Conservation (phyloP, 2,329 filamentous ascomycete species). For the Curvularia verruculosa region DNA sequence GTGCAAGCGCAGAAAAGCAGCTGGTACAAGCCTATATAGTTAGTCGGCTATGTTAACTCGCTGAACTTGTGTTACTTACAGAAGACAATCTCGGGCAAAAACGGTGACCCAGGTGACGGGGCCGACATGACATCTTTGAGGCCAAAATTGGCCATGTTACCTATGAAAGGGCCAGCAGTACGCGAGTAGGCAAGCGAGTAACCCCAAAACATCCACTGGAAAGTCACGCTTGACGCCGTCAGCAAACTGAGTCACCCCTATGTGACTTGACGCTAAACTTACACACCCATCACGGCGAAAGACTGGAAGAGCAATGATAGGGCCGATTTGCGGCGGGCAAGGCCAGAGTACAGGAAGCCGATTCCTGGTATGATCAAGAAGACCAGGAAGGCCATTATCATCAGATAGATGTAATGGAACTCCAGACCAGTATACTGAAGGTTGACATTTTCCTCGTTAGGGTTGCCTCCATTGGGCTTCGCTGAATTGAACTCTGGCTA, state of each 20-base stretch:
- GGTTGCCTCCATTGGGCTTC: conserved; percentile 61
- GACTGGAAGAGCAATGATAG: conserved; percentile 68
- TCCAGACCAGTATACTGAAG: conserved; percentile 64
- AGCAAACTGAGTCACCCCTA: neutral
- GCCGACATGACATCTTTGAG: conserved; percentile 66
- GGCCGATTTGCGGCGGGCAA: conserved; percentile 67
- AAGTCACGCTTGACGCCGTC: conserved; percentile 49
- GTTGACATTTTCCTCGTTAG: conserved; percentile 61
- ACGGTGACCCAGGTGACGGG: conserved; percentile 62
- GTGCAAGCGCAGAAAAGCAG: conserved; percentile 67
- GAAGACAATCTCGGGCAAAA: conserved; percentile 69
- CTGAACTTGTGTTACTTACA: conserved; percentile 43
- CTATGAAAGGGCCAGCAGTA: conserved; percentile 66
- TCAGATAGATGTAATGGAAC: conserved; percentile 66
- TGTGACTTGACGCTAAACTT: conserved; percentile 17
- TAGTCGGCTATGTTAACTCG: neutral
- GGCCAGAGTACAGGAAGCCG: conserved; percentile 68
- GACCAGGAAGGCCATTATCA: conserved; percentile 65
- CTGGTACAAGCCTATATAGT: conserved; percentile 58
- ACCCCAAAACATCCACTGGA: conserved; percentile 70
- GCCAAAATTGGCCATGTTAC: conserved; percentile 66
- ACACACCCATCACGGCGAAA: conserved; percentile 63
- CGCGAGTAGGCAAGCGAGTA: conserved; percentile 68
- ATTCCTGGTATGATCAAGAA: conserved; percentile 72
- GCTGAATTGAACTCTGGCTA: conserved; percentile 51